Evolutionary conservation across 192 early-diverging fungal genomes (phyloP).

Genomic region (Mortierella alpina): DNA sequence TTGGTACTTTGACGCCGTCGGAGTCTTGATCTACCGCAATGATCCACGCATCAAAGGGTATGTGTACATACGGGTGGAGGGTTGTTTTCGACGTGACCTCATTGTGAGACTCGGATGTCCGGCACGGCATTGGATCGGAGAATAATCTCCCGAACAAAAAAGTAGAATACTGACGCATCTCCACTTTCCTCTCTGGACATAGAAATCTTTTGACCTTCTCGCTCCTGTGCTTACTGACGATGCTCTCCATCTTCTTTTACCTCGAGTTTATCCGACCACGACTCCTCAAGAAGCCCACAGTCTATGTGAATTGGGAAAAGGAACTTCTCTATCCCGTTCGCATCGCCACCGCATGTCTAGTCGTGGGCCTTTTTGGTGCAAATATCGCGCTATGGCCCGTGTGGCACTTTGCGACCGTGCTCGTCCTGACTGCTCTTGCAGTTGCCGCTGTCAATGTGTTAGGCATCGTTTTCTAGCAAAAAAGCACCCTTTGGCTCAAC

Average conservation of each 20-base stretch:
- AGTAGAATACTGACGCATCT: no score
- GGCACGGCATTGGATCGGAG: no score
- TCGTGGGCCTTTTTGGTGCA: conserved; percentile 22
- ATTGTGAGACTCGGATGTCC: no score
- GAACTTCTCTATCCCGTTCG: conserved; percentile 37
- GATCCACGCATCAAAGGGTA: conserved; percentile 52
- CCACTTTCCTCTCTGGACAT: background rate
- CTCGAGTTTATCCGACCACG: conserved; percentile 44
- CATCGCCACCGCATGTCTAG: conserved; percentile 22
- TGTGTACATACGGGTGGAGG: background rate
- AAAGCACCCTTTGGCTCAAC: background rate
- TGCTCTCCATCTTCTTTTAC: conserved; percentile 50
- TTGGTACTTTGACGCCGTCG: conserved; percentile 45
- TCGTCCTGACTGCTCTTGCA: conserved; percentile 26
- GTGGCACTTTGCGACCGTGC: conserved; percentile 37
- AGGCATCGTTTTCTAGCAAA: conserved; percentile 28
- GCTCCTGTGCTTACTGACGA: conserved; percentile 27
- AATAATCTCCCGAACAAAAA: no score
- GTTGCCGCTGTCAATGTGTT: conserved; percentile 35
- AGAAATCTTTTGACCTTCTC: conserved; percentile 42
- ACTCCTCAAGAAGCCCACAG: conserved; percentile 25
- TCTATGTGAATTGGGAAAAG: conserved; percentile 48
- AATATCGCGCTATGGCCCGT: conserved; percentile 43
- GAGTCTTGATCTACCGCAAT: conserved; percentile 29
- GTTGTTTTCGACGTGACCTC: no score